A percentile compares a stretch with the other conserved stretches of the same genome.
These are phyloP conservation scores for Barnettozyma pratensis DNA, from an alignment of 805 yeast species.

Conservation along the genomic window DNA sequence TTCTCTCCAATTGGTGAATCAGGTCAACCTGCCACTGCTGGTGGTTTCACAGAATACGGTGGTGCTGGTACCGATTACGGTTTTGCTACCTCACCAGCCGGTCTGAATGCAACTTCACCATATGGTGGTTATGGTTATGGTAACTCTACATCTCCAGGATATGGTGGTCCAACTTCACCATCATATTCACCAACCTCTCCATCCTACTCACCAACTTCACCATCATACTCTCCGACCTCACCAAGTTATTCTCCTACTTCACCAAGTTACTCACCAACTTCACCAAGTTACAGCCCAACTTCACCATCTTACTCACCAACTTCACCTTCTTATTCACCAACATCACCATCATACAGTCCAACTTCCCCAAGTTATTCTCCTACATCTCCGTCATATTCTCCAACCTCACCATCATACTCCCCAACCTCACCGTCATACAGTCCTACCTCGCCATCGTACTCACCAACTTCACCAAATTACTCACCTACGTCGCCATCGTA, in stretches of 20 bases:
- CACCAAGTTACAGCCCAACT: conserved; percentile 63
- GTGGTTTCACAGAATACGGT: conserved; percentile 56
- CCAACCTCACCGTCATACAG: conserved; percentile 72
- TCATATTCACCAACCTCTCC: conserved; percentile 67
- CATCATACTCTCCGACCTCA: conserved; percentile 55
- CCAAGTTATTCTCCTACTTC: conserved; percentile 72
- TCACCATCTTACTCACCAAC: conserved; percentile 70
- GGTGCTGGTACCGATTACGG: conserved; percentile 51
- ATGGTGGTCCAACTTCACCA: conserved; percentile 62
- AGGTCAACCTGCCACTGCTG: conserved; percentile 82
- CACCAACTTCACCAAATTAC: conserved; percentile 59
- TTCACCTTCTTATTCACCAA: conserved; percentile 76
- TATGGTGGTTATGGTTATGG: conserved; percentile 38
- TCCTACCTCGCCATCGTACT: conserved; percentile 50
- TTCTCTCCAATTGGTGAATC: conserved; percentile 92
- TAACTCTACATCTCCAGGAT: conserved; percentile 49
- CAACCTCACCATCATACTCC: conserved; percentile 63
- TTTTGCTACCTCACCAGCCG: conserved; percentile 55
- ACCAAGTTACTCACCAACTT: conserved; percentile 74
- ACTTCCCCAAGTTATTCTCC: conserved; percentile 78
- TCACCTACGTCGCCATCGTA: conserved; percentile 53
- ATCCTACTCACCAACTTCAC: conserved; percentile 71
- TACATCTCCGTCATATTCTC: conserved; percentile 67
- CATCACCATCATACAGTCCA: conserved; percentile 70
- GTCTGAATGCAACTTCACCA: conserved; percentile 43